Evolutionary conservation across 1,284 basidiomycete genomes (phyloP).

Genomic region (Apiotrichum siamense): DNA sequence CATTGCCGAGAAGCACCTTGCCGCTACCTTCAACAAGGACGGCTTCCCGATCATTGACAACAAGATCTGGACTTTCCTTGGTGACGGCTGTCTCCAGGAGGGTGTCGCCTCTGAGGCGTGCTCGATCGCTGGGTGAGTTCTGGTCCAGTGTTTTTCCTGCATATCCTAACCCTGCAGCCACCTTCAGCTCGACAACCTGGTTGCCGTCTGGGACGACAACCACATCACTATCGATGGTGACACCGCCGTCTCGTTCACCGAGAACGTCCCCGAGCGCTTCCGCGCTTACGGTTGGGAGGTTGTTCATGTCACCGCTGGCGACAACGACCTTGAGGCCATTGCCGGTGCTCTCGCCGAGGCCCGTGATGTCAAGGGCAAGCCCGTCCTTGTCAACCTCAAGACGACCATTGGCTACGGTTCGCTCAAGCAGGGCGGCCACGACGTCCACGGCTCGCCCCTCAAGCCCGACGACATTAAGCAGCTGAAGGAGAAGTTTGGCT

Average conservation of each 20-base stretch:
- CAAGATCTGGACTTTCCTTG: conserved; percentile 83
- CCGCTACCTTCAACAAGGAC: conserved; percentile 81
- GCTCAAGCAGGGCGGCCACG: conserved; percentile 83
- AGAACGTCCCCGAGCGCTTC: conserved; percentile 84
- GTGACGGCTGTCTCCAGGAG: conserved; percentile 95
- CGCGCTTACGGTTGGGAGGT: conserved; percentile 91
- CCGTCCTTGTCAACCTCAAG: conserved; percentile 75
- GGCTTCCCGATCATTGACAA: conserved; percentile 80
- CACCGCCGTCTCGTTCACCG: conserved; percentile 87
- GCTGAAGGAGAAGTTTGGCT: conserved; percentile 79
- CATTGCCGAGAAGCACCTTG: conserved; percentile 85
- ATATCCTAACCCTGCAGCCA: conserved; percentile 52
- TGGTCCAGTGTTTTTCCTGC: not conserved
- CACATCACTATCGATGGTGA: conserved; percentile 94
- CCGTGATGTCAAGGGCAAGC: conserved; percentile 69
- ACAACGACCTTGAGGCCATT: conserved; percentile 76
- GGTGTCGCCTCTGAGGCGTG: conserved; percentile 86
- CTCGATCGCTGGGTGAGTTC: conserved; percentile 64
- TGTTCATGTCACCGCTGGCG: conserved; percentile 72
- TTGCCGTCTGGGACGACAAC: conserved; percentile 87
- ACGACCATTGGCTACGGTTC: conserved; percentile 95
- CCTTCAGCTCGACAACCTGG: conserved; percentile 84
- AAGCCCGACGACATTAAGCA: conserved; percentile 84
- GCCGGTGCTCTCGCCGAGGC: conserved; percentile 73
- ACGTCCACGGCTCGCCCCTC: conserved; percentile 85